Evolutionary conservation across 805 yeast species (phyloP).

Genomic region (Saccharomycopsis babjevae): DNA sequence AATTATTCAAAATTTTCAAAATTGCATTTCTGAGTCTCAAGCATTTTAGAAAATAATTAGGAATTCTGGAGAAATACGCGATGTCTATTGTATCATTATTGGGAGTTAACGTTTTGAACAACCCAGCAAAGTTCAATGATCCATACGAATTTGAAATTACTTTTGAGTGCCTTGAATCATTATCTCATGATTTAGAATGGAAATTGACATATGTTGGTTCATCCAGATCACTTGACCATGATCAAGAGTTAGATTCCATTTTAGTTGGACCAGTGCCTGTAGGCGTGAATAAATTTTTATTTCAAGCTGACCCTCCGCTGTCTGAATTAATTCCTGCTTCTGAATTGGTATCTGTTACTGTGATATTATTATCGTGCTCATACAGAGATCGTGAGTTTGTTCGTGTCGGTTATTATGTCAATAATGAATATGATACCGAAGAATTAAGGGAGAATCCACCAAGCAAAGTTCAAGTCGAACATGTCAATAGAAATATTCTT

Average conservation of each 20-base stretch:
- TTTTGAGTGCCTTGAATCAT: constrained; percentile 89
- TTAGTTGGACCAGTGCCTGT: constrained; percentile 99
- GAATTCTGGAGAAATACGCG: neutral
- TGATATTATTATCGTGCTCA: constrained; percentile 83
- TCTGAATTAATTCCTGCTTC: constrained; percentile 94
- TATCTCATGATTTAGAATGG: constrained; percentile 86
- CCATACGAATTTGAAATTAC: constrained; percentile 96
- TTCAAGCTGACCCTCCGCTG: constrained; percentile 93
- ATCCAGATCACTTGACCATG: constrained; percentile 88
- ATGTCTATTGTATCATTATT: constrained; percentile 92
- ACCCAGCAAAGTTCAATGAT: constrained; percentile 89
- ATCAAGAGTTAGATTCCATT: constrained; percentile 91
- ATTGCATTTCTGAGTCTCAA: too few species aligned
- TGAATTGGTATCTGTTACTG: constrained; percentile 92
- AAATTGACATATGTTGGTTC: constrained; percentile 95
- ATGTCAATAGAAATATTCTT: constrained; percentile 84
- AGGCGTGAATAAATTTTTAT: constrained; percentile 86
- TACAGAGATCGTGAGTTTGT: constrained; percentile 93
- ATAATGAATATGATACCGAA: constrained; percentile 91
- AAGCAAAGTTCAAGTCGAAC: constrained; percentile 83
- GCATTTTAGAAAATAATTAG: neutral
- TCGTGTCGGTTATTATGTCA: constrained; percentile 94
- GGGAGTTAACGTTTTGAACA: constrained; percentile 85
- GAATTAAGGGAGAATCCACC: constrained; percentile 93
- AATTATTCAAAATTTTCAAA: too few species aligned